Evolutionary conservation across 495 filamentous ascomycete genomes (phyloP), one percentile per base, ranked within the genome.

Genomic region (Schizothecium vesticola): DNA sequence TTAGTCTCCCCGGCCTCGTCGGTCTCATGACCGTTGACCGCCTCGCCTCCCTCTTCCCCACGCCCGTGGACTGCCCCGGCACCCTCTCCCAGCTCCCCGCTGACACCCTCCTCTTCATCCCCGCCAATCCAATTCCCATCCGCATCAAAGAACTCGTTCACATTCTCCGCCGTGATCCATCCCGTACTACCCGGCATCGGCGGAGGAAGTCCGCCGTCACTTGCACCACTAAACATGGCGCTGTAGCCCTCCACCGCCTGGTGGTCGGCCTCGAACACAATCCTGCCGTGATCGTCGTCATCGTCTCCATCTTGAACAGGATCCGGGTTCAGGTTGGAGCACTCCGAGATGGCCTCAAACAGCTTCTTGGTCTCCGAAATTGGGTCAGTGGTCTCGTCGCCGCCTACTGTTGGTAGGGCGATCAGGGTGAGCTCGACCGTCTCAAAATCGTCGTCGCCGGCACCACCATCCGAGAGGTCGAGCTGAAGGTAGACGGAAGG

Each of bases 161-260:
- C 91, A 78, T 99, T 99, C 64, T 97, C 95, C 16, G 93, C 90
- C 21, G 95, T 99, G 70, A 99, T 97, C 95, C 95, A 99, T 3
- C 93, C 93, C 0, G 87, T 88, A 73, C 92, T 94, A 12, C 94
- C 93, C 1, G 91, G 91, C 76, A 95, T 85, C 4, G 91, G 88
- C 13, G 91, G 89, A 56, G 91, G 91, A 33, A 94, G 71, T 51
- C 85, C 87, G 6, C 87, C 86, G 69, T 82, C 79, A 36, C 66
- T 67, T 25, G 73, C 74, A 25, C 81, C 79, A 58, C 70, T 69
- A 68, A 81, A 76, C 21, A 81, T 82, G 55, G 85, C 81, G 21
- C 77, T 76, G 62, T 83, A 76, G 2, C 84, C 83, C 51, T 83
- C 81, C 7, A 86, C 73, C 6, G 77, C 76, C 19, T 83, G 79